Evolutionary conservation across 805 yeast genomes (phyloP), one percentile per base, ranked within the genome.

Genomic region (Candida qinlingensis): DNA sequence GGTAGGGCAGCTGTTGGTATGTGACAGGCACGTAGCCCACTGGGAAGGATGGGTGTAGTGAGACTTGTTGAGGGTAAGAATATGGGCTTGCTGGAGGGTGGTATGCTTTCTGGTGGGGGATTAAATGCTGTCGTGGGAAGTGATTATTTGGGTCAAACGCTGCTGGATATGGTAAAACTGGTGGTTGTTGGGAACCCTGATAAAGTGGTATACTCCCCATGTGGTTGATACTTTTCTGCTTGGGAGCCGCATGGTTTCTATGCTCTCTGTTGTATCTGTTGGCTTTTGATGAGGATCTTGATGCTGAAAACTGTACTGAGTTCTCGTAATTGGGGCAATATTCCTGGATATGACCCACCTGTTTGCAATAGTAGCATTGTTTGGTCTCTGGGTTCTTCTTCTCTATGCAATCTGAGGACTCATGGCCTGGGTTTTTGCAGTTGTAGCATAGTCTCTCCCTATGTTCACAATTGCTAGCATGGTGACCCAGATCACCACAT

Each of bases 401-500:
- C 26, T 50, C 42, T 28, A 62, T 60, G 39, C 68, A 64, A 0
- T 53, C 41, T 0, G 62, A 53, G 6, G 63, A 54, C 41, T 62
- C 62, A 42, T 64, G 68, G 1, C 63, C 66, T 4, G 66, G 65
- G 27, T 55, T 35, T 33, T 62, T 63, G 48, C 68, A 64, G 47
- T 64, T 64, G 48, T 63, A 64, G 44, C 68, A 64, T 3, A 63
- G 54, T 29, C 65, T 44, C 29, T 56, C 63, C 2, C 38, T 43
- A n/a, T 46, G 54, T 7, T 47, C 47, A 42, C 68, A 64, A 13
- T 55, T 55, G 9, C 63, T 60, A 1, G 68, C 68, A 42, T 50
- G 59, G 39, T 64, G 68, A 7, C 68, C 68, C 28, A 64, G 46
- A 30, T 63, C 58, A 2, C 67, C 65, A 51, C 67, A 63, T 25